These are phyloP conservation scores for Mycocentrospora acerina DNA, from an alignment of 2,329 filamentous ascomycete species.

Conservation along the genomic window DNA sequence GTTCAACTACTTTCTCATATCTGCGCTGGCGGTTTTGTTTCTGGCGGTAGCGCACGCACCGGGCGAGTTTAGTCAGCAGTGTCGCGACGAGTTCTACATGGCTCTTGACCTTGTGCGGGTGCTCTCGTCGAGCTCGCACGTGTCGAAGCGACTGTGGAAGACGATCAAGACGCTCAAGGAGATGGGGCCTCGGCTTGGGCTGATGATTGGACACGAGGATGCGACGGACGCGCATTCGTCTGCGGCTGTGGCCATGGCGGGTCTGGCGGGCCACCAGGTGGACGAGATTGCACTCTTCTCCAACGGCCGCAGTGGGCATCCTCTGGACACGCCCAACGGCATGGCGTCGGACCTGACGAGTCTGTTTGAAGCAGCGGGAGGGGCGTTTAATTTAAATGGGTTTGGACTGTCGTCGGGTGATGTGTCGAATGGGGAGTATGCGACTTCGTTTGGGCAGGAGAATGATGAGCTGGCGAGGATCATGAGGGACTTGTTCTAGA, in stretches of 20 bases:
- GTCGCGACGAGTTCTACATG: constrained; percentile 77
- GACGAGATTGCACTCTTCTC: constrained; percentile 57
- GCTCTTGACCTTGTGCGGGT: constrained; percentile 73
- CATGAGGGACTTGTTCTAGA: constrained; percentile 60
- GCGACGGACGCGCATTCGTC: constrained; percentile 60
- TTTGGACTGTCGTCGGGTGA: constrained; percentile 35
- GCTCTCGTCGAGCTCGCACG: constrained; percentile 69
- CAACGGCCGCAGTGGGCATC: constrained; percentile 36
- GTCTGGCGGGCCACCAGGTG: constrained; percentile 62
- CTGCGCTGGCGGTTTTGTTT: constrained; percentile 73
- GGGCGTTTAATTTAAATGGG: constrained; percentile 36
- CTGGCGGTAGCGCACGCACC: constrained; percentile 75
- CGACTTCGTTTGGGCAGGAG: constrained; percentile 55
- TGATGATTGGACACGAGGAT: constrained; percentile 49
- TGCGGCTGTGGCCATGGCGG: constrained; percentile 66
- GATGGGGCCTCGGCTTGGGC: constrained; percentile 68
- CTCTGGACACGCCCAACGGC: constrained; percentile 56
- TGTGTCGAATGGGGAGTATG: constrained; percentile 43
- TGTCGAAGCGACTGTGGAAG: constrained; percentile 72
- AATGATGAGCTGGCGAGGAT: constrained; percentile 63
- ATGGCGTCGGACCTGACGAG: constrained; percentile 65
- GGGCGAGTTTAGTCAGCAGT: constrained; percentile 66
- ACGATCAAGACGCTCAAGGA: constrained; percentile 71
- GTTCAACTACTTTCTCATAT: constrained; percentile 79
- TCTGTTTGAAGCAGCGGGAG: constrained; percentile 64